phyloP scores from a whole-genome alignment of 1,284 basidiomycete species.

The Mycena sp. region DNA sequence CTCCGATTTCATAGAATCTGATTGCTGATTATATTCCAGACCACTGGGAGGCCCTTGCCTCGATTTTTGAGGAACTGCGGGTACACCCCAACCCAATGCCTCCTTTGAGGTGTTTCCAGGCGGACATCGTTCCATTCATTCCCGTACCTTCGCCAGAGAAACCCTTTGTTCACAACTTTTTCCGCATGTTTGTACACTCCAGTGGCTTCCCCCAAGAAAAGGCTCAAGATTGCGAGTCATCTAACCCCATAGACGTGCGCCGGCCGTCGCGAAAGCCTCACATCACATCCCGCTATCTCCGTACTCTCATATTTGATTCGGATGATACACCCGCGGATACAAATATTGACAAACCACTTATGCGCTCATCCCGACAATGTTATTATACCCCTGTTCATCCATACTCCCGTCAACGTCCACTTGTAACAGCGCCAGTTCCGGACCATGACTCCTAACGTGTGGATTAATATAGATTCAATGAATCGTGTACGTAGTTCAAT shows the following conservation, averaged over 20 bases:
- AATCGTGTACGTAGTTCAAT: background rate
- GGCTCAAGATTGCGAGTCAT: background rate
- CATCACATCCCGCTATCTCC: no score
- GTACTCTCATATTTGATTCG: no score
- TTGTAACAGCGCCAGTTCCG: background rate
- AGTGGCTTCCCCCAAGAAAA: background rate
- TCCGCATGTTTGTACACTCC: background rate
- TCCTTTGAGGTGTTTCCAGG: background rate
- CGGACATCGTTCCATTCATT: constrained; percentile 1
- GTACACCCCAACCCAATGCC: background rate
- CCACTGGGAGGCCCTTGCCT: constrained; percentile 2
- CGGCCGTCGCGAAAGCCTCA: background rate
- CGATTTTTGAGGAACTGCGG: background rate
- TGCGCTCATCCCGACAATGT: background rate
- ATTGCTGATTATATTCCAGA: background rate
- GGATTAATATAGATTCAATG: no score
- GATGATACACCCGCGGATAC: no score
- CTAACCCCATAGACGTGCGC: background rate
- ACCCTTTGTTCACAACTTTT: background rate
- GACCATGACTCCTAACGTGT: no score
- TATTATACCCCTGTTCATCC: background rate
- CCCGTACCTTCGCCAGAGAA: background rate
- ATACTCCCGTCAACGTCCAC: background rate
- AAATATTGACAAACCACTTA: background rate
- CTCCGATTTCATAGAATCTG: background rate